A percentile compares a stretch with the other conserved stretches of the same genome.
These are phyloP conservation scores for Linum trigynum DNA, from an alignment of 345 rosid genomes.

Conservation along the genomic window DNA sequence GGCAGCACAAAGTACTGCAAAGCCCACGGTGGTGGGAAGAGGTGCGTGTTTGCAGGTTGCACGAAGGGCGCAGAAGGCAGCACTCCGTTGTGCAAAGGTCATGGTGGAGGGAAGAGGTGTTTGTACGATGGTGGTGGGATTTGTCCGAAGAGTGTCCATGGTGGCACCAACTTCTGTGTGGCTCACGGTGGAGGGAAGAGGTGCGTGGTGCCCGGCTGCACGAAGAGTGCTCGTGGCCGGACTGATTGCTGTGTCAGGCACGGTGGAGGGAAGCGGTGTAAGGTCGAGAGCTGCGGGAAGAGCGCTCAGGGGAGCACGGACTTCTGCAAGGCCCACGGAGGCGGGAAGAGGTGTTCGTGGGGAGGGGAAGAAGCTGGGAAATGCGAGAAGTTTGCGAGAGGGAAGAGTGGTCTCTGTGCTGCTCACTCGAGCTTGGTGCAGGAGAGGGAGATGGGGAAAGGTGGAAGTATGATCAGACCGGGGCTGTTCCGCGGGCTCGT, in stretches of 20 bases:
- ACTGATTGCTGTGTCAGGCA: slow-evolving; percentile 92
- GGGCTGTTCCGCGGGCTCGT: slow-evolving; percentile 91
- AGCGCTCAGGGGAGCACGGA: slow-evolving; percentile 98
- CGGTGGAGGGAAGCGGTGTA: slow-evolving; percentile 90
- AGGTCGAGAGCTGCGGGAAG: slow-evolving; percentile 56
- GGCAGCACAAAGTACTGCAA: slow-evolving; percentile 91
- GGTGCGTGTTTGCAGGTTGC: slow-evolving; percentile 88
- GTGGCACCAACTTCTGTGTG: slow-evolving; percentile 88
- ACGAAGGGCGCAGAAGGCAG: slow-evolving; percentile 94
- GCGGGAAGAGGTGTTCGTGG: slow-evolving; percentile 84
- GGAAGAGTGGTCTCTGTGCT: slow-evolving; percentile 87
- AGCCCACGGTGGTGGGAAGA: slow-evolving; percentile 95
- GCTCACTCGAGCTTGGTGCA: slow-evolving; percentile 72
- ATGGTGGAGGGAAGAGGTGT: slow-evolving; percentile 96
- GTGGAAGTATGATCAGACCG: slow-evolving; percentile 52
- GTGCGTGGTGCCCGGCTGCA: slow-evolving; percentile 74
- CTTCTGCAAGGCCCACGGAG: slow-evolving; percentile 95
- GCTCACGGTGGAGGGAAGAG: slow-evolving; percentile 98
- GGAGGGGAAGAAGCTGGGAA: slow-evolving; percentile 33
- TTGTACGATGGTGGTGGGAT: slow-evolving; percentile 87
- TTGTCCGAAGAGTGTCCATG: slow-evolving; percentile 92
- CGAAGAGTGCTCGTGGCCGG: slow-evolving; percentile 91
- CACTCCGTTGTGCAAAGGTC: slow-evolving; percentile 90
- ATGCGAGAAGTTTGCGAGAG: slow-evolving; percentile 94
- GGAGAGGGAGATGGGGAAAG: slow-evolving; percentile 22